phyloP scores from a whole-genome alignment of 768 basidiomycete genomes.

The Kwoniella shandongensis region DNA sequence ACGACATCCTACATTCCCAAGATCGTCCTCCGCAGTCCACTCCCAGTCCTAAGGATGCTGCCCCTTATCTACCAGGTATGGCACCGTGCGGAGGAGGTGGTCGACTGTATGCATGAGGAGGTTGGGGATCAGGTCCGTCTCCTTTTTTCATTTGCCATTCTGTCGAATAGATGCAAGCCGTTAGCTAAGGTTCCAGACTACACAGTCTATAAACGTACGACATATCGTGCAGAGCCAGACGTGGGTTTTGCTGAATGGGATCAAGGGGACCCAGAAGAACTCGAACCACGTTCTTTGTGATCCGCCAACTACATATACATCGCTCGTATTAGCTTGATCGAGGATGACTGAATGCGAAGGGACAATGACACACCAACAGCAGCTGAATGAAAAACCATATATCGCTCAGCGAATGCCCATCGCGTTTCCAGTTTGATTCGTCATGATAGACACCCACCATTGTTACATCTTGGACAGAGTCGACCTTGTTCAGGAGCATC shows the following conservation, averaged over 20 bases:
- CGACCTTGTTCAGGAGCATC: constrained; percentile 32
- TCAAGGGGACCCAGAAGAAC: constrained; percentile 47
- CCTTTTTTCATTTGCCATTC: constrained; percentile 48
- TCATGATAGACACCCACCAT: constrained; percentile 30
- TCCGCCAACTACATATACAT: constrained; percentile 24
- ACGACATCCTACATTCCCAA: too few species aligned
- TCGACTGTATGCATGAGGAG: constrained; percentile 28
- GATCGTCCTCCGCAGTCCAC: constrained; percentile 6
- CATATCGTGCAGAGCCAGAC: constrained; percentile 48
- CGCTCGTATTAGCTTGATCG: background rate
- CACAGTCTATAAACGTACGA: constrained; percentile 26
- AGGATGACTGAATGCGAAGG: too few species aligned
- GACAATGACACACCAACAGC: constrained; percentile 18
- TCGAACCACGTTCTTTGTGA: constrained; percentile 40
- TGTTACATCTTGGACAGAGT: constrained; percentile 44
- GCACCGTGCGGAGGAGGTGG: background rate
- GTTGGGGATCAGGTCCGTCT: constrained; percentile 46
- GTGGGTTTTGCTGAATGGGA: constrained; percentile 37
- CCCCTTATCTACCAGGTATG: background rate
- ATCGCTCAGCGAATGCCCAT: too few species aligned
- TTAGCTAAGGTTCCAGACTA: too few species aligned
- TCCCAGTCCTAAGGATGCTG: constrained; percentile 3
- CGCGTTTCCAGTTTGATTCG: background rate
- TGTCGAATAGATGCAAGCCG: background rate
- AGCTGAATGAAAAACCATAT: background rate